Conservation (phyloP, 192 early-diverging fungal species). For the Borealophlyctis nickersoniae region DNA sequence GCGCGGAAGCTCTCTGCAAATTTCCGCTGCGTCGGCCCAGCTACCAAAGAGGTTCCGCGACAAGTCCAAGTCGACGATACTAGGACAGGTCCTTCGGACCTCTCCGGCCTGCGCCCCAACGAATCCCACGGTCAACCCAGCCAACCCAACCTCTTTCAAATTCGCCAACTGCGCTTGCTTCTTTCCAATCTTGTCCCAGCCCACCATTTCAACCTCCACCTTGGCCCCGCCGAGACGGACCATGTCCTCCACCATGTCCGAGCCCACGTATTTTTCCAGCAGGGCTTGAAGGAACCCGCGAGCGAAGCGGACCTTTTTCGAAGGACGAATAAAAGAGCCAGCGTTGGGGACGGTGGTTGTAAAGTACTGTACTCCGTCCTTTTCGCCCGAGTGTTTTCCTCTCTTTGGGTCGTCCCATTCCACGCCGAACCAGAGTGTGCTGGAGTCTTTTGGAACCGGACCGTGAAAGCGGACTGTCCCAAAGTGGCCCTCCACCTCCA, state of each 20-base stretch:
- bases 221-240: constrained; percentile 17
- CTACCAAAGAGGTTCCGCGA: constrained; percentile 36
- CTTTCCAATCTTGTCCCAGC: constrained; percentile 42
- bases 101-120: constrained; percentile 3
- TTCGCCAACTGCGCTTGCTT: constrained; percentile 15
- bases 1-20: constrained; percentile 27
- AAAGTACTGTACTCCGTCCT: constrained; percentile 33
- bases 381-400: constrained; percentile 44
- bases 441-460: constrained; percentile 16
- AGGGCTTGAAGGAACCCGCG: constrained; percentile 23
- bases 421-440: constrained; percentile 35
- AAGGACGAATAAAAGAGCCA: constrained; percentile 35
- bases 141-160: constrained; percentile 37
- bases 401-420: constrained; percentile 47
- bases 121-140: constrained; percentile 29
- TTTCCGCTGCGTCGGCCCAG: constrained; percentile 37
- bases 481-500: constrained; percentile 18
- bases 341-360: constrained; percentile 13
- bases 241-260: constrained; percentile 9
- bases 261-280: constrained; percentile 24
- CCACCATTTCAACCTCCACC: constrained; percentile 43
- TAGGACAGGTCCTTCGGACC: constrained; percentile 20
- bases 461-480: constrained; percentile 38
- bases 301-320: constrained; percentile 19
- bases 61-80: constrained; percentile 44